Percentiles rank a stretch among this genome's conserved stretches.
Conservation (phyloP, 805 yeast species). For the Alloascoidea hylecoeti region DNA sequence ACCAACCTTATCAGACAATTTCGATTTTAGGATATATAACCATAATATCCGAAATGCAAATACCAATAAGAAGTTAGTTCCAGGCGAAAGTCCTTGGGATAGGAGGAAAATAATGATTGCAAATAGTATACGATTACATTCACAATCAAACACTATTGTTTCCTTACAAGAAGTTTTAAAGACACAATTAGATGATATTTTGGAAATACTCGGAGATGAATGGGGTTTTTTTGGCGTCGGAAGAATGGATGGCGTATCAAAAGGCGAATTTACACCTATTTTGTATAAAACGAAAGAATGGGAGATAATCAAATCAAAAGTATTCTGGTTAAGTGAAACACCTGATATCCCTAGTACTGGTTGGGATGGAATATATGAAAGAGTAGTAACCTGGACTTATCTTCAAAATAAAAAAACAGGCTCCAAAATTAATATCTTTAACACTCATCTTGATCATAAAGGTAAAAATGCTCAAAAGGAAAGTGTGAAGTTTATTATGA, state of each 20-base stretch:
- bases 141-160: conserved; percentile 23
- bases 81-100: conserved; percentile 31
- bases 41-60: conserved; percentile 14
- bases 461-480: conserved; percentile 29
- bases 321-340: conserved; percentile 39
- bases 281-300: conserved; percentile 24
- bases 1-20: too few species aligned
- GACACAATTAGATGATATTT: conserved; percentile 30
- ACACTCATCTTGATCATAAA: conserved; percentile 36
- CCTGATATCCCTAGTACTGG: conserved; percentile 36
- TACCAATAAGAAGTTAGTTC: background rate
- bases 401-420: conserved; percentile 13
- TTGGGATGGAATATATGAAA: conserved; percentile 30
- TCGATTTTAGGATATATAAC: conserved; percentile 7
- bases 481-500: conserved; percentile 27
- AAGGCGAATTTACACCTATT: conserved; percentile 39
- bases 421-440: conserved; percentile 19
- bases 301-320: conserved; percentile 23
- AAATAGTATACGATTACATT: conserved; percentile 23
- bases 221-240: conserved; percentile 38
- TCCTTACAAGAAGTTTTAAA: conserved; percentile 33
- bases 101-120: conserved; percentile 23
- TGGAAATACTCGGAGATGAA: conserved; percentile 16
- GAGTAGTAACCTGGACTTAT: conserved; percentile 24
- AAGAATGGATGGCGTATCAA: conserved; percentile 32